Conservation (phyloP, 306 rosid species). For the Lupinus albus region DNA sequence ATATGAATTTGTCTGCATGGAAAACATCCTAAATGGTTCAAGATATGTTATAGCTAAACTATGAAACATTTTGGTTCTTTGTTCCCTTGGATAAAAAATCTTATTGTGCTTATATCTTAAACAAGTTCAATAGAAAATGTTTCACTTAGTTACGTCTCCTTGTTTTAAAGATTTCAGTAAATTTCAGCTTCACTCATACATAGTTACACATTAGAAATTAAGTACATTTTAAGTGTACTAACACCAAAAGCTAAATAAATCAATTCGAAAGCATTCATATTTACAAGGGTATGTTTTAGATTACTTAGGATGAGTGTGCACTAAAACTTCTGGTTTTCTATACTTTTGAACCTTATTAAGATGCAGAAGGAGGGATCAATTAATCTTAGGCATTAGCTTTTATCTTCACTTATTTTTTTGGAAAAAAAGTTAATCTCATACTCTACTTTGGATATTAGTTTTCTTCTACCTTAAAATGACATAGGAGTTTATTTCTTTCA, state of each 20-base stretch:
- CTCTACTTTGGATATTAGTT: conserved; percentile 6
- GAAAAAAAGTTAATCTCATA: conserved; percentile 1
- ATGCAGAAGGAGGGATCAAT: neutral
- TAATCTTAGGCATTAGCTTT: neutral
- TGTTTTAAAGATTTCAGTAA: neutral
- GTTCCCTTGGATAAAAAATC: neutral
- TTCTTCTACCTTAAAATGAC: neutral
- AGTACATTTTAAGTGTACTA: conserved; percentile 29
- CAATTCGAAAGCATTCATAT: conserved; percentile 11
- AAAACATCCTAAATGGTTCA: conserved; percentile 12
- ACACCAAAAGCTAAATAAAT: conserved; percentile 12
- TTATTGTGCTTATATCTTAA: neutral
- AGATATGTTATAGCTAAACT: neutral
- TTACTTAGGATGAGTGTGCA: conserved; percentile 39
- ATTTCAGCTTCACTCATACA: neutral
- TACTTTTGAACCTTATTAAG: neutral
- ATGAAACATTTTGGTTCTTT: conserved; percentile 6
- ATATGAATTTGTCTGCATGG: neutral
- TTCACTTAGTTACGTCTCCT: neutral
- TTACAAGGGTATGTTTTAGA: neutral
- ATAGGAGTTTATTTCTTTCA: neutral
- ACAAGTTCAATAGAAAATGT: neutral
- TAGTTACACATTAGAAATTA: conserved; percentile 18
- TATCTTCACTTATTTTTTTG: conserved; percentile 1
- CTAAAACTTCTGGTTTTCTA: conserved; percentile 4